Evolutionary conservation across 768 basidiomycete species (phyloP).

Genomic region (Lactarius hengduanensis): DNA sequence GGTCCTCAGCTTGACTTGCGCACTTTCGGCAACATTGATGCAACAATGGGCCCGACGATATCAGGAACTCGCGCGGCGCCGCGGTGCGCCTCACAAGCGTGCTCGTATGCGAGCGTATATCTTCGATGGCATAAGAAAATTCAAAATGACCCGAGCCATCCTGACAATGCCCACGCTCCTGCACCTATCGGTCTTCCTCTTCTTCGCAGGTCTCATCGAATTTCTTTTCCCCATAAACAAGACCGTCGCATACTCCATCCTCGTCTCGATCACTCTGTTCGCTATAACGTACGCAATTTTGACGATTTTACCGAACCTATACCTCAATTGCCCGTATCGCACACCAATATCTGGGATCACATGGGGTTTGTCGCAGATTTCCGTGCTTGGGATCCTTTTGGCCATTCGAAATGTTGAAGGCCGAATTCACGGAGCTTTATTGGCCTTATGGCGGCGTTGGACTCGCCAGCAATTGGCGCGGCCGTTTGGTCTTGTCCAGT

Average conservation of each 20-base stretch:
- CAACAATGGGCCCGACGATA: conserved; percentile 3
- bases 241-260: conserved; percentile 12
- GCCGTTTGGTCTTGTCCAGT: not conserved
- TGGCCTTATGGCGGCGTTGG: not conserved
- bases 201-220: conserved; percentile 19
- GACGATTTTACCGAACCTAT: not conserved
- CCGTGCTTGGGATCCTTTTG: not conserved
- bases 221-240: conserved; percentile 18
- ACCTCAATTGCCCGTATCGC: not conserved
- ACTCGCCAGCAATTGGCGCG: not conserved
- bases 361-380: not conserved
- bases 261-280: conserved; percentile 9
- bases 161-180: not conserved
- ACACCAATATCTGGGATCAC: not conserved
- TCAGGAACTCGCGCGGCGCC: not conserved
- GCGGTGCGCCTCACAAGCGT: not conserved
- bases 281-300: conserved; percentile 1
- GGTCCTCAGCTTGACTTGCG: conserved; percentile 6
- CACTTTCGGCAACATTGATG: conserved; percentile 1
- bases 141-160: not conserved
- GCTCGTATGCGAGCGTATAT: not conserved
- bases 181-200: conserved; percentile 19
- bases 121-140: not conserved
- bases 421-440: not conserved
- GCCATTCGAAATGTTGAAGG: not conserved